Base-by-base conservation (phyloP, 805 yeast genomes). In the Wickerhamomyces tratensis region DNA sequence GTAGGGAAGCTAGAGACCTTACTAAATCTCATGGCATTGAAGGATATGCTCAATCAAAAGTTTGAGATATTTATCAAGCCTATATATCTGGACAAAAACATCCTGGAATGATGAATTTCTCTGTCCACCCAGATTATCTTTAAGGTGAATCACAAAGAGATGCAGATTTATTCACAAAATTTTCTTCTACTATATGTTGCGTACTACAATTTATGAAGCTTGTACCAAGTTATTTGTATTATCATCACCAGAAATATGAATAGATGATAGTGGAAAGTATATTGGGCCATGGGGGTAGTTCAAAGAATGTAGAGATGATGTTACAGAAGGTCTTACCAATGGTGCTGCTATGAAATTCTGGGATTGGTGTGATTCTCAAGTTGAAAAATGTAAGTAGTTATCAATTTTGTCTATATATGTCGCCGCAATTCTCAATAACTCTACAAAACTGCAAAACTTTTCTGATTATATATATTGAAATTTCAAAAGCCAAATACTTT, bases 141-240 rank as follows among this genome's bases (percentile, higher is more conserved):
- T 45, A 48, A 35, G 53, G 70, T 0, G 68, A 67, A 6, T 49
- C 71, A 30, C 51, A 51, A 35, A 61, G 71, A 42, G 41, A 56
- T 36, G 20, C 43, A 7, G 35, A 43, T 5, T 25, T 34, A 6
- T 9, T 44, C 10, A 34, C 37, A 7, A 37, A 11, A 5, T 15
- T 0, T 26, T 36, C 2, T 8, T 35, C 3, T 29, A 30, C 7
- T 35, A 35, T n/a, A 10, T 53, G 1, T 6, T 29, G 11, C 42
- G 39, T 39, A 43, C 40, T 10, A 39, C 51, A 2, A 34, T 41
- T 9, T 60, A 59, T 36, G 79, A 77, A 12, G 71, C 76, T 1
- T 61, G 65, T 43, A 52, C 76, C 9, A 74, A 66, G 46, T 51
- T 70, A 15, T 69, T 53, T 46, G 75, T 68, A 4, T 69, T 70